phyloP scores from a whole-genome alignment of 208 protist genomes.

The Crithidia brevicula region DNA sequence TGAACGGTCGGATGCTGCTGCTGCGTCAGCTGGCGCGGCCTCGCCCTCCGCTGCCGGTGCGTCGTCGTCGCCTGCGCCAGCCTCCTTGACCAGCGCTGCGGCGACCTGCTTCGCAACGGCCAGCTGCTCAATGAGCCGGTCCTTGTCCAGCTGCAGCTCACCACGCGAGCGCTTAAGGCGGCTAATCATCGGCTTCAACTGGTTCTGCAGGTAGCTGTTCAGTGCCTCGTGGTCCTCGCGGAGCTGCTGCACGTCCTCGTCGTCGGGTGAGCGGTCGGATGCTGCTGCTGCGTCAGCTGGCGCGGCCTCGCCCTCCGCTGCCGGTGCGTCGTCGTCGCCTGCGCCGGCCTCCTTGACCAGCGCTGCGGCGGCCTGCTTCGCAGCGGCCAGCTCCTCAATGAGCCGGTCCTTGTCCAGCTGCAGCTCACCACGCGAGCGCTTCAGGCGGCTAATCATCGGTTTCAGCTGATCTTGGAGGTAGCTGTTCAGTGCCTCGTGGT shows the following conservation, averaged over 20 bases:
- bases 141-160: slow-evolving; percentile 30
- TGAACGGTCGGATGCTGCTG: slow-evolving; percentile 38
- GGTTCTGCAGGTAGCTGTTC: slow-evolving; percentile 21
- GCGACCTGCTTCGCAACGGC: not conserved
- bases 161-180: slow-evolving; percentile 20
- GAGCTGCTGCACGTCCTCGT: slow-evolving; percentile 17
- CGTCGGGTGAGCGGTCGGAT: slow-evolving; percentile 26
- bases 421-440: slow-evolving; percentile 14
- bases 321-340: not conserved
- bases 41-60: not conserved
- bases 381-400: not conserved
- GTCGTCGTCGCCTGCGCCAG: slow-evolving; percentile 1
- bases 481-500: slow-evolving; percentile 20
- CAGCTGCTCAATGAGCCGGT: slow-evolving; percentile 9
- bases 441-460: slow-evolving; percentile 17
- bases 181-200: slow-evolving; percentile 17
- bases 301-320: not conserved
- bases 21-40: not conserved
- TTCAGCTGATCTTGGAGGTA: slow-evolving; percentile 27
- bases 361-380: not conserved
- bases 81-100: slow-evolving; percentile 11
- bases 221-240: slow-evolving; percentile 35
- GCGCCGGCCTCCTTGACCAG: not conserved
- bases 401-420: slow-evolving; percentile 5
- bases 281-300: slow-evolving; percentile 18